Evolutionary conservation across 805 yeast genomes (phyloP).

Genomic region (Teunomyces kruisii): DNA sequence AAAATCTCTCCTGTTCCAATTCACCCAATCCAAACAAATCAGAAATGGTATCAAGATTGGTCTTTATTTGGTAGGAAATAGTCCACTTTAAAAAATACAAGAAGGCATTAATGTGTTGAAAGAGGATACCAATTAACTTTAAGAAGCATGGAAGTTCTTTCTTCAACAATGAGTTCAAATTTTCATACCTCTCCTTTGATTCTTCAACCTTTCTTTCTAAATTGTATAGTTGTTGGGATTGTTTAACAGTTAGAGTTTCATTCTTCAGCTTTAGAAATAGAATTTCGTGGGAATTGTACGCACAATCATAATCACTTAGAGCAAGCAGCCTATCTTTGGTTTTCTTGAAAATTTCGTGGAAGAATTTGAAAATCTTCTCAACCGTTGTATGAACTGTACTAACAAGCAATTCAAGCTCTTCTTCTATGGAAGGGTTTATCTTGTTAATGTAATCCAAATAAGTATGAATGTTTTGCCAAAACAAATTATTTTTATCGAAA

Average conservation of each 20-base stretch:
- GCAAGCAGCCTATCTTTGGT: constrained; percentile 30
- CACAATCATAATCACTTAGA: constrained; percentile 38
- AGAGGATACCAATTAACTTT: constrained; percentile 26
- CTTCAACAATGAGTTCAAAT: constrained; percentile 39
- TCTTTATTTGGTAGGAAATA: constrained; percentile 28
- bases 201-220: constrained; percentile 27
- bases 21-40: constrained; percentile 12
- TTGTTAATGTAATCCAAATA: constrained; percentile 10
- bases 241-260: constrained; percentile 28
- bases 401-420: constrained; percentile 11
- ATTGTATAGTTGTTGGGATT: constrained; percentile 22
- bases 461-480: constrained; percentile 10
- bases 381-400: constrained; percentile 14
- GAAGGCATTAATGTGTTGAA: constrained; percentile 30
- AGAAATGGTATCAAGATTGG: constrained; percentile 17
- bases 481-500: constrained; percentile 2
- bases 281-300: constrained; percentile 25
- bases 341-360: constrained; percentile 23
- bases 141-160: constrained; percentile 48
- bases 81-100: constrained; percentile 40
- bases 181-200: constrained; percentile 27
- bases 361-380: constrained; percentile 12
- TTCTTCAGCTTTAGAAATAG: constrained; percentile 36
- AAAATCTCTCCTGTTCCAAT: not conserved
- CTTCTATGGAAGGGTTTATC: constrained; percentile 11